These are phyloP conservation scores for Akanthomyces uredinophilus DNA, from an alignment of 2,329 filamentous ascomycete species.

Conservation along the genomic window DNA sequence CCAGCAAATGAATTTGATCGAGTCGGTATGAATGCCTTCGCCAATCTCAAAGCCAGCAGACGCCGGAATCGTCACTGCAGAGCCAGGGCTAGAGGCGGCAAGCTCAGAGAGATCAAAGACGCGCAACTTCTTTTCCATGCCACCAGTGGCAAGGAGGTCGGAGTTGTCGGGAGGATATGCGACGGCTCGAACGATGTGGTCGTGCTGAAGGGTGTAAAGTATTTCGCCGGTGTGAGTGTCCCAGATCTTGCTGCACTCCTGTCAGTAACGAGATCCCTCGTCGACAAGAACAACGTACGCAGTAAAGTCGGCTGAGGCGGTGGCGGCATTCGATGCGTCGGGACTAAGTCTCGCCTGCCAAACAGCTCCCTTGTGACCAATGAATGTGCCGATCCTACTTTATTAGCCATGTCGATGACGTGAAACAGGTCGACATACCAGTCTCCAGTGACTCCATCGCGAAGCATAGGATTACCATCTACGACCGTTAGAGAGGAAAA, in stretches of 20 bases:
- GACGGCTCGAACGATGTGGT: constrained; percentile 91
- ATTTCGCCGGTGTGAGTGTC: constrained; percentile 92
- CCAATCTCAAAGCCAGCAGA: constrained; percentile 81
- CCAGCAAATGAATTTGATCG: constrained; percentile 97
- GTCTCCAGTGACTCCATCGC: constrained; percentile 90
- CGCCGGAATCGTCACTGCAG: constrained; percentile 46
- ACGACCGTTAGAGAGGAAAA: constrained; percentile 23
- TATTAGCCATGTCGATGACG: constrained; percentile 39
- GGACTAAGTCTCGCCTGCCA: constrained; percentile 92
- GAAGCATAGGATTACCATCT: constrained; percentile 98
- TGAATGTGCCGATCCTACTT: constrained; percentile 92
- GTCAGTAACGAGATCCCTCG: constrained; percentile 25
- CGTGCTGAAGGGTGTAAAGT: constrained; percentile 79
- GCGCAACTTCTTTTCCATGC: constrained; percentile 92
- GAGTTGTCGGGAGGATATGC: constrained; percentile 79
- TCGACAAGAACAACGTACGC: constrained; percentile 52
- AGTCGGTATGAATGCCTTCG: constrained; percentile 72
- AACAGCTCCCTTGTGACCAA: constrained; percentile 96
- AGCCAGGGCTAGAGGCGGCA: constrained; percentile 34
- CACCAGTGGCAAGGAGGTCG: constrained; percentile 86
- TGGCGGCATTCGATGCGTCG: constrained; percentile 83
- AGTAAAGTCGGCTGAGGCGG: constrained; percentile 92
- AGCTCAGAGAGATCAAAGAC: constrained; percentile 79
- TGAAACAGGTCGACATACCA: constrained; percentile 51
- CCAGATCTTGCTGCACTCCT: constrained; percentile 76